These are phyloP conservation scores for Penicillium pulvis DNA, from an alignment of 495 filamentous ascomycete species.

Conservation along the genomic window DNA sequence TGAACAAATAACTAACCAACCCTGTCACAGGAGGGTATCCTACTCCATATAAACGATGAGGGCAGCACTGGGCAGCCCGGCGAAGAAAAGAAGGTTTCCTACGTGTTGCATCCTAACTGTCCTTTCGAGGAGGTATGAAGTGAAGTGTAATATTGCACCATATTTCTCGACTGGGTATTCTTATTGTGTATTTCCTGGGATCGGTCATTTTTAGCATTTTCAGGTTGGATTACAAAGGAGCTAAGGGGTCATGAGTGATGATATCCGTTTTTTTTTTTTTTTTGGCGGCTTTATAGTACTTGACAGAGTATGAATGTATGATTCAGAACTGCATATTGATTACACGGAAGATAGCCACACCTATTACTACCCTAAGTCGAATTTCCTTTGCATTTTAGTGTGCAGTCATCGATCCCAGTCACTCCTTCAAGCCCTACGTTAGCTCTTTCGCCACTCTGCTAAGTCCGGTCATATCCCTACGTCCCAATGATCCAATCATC, in stretches of 20 bases:
- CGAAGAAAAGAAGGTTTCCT: slow-evolving; percentile 61
- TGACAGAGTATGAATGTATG: slow-evolving; percentile 22
- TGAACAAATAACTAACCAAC: slow-evolving; percentile 15
- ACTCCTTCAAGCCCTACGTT: no score
- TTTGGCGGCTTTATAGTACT: slow-evolving; percentile 15
- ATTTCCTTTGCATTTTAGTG: no score
- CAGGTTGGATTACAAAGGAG: slow-evolving; percentile 29
- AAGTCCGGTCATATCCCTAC: background rate
- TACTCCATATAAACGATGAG: slow-evolving; percentile 78
- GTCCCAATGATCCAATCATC: background rate
- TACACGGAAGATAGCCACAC: background rate
- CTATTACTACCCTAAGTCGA: no score
- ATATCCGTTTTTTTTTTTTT: slow-evolving; percentile 32
- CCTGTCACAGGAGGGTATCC: slow-evolving; percentile 72
- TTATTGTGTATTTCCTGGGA: slow-evolving; percentile 20
- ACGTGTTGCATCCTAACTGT: slow-evolving; percentile 94
- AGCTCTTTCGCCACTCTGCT: no score
- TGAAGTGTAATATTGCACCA: background rate
- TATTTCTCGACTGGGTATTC: slow-evolving; percentile 7
- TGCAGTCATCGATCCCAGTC: no score
- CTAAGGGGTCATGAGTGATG: slow-evolving; percentile 37
- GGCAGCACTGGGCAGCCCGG: slow-evolving; percentile 46
- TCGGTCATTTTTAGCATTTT: slow-evolving; percentile 29
- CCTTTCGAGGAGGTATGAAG: slow-evolving; percentile 70
- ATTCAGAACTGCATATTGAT: slow-evolving; percentile 7